Percentiles rank a stretch among this genome's conserved stretches.
phyloP scores from a whole-genome alignment of 2,329 filamentous ascomycete species.

The Ophiognomonia clavigignenti-juglandacearum region DNA sequence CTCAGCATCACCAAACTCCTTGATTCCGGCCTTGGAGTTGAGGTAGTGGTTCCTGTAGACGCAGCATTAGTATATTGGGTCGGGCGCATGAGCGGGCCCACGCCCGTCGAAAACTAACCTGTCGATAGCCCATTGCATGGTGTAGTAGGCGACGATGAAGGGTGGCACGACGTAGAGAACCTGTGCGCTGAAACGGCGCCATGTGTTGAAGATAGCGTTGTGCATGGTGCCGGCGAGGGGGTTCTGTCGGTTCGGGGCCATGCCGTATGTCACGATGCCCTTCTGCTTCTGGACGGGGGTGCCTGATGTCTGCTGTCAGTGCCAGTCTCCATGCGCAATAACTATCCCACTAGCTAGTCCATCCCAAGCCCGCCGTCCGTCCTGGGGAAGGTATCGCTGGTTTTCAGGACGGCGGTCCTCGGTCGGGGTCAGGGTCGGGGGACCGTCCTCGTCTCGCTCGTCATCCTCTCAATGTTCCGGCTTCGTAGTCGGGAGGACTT shows the following conservation, averaged over 20 bases:
- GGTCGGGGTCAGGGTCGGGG: too few species aligned
- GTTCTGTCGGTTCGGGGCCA: constrained; percentile 85
- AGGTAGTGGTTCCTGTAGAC: constrained; percentile 67
- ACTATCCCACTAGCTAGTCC: constrained; percentile 21
- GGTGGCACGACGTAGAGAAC: constrained; percentile 85
- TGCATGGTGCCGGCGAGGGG: constrained; percentile 73
- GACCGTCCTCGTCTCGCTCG: background rate
- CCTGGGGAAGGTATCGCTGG: too few species aligned
- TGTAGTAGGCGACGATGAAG: constrained; percentile 70
- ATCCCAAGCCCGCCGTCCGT: constrained; percentile 8
- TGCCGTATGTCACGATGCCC: constrained; percentile 64
- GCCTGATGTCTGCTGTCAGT: constrained; percentile 10
- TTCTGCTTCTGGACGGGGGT: constrained; percentile 46
- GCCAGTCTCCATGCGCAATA: constrained; percentile 37
- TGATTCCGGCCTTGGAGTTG: constrained; percentile 72
- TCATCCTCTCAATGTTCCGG: background rate
- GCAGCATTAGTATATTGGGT: constrained; percentile 16
- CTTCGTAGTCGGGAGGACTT: constrained; percentile 37
- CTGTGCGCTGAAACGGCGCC: constrained; percentile 79
- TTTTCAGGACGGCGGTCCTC: too few species aligned
- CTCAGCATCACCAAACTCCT: constrained; percentile 40
- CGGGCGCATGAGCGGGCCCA: too few species aligned
- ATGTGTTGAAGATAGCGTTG: constrained; percentile 92
- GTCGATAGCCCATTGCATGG: constrained; percentile 88
- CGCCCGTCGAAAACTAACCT: constrained; percentile 54